phyloP scores from a whole-genome alignment of 805 yeast genomes.

The Maudiozyma bulderi region DNA sequence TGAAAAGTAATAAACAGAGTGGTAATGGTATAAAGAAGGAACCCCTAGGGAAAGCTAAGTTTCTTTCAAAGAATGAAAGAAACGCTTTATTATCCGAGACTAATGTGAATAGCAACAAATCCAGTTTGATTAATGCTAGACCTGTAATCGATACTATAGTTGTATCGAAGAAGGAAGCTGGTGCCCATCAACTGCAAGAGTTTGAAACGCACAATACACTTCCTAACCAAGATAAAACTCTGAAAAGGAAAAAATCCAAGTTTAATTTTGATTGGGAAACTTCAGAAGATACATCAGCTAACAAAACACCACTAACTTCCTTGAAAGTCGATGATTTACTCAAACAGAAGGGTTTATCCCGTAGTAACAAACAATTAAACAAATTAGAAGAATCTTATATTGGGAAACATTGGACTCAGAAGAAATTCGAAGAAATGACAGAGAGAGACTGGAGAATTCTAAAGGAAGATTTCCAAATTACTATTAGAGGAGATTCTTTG shows the following conservation, averaged over 20 bases:
- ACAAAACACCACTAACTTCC: constrained; percentile 35
- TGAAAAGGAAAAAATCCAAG: constrained; percentile 16
- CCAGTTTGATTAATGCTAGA: neutral
- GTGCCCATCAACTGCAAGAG: no score
- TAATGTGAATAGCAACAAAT: neutral
- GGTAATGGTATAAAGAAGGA: constrained; percentile 3
- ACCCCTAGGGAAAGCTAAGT: constrained; percentile 29
- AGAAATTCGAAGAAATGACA: constrained; percentile 55
- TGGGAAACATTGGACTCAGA: constrained; percentile 54
- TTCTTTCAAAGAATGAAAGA: constrained; percentile 40
- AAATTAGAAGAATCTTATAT: constrained; percentile 12
- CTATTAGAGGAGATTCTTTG: constrained; percentile 35
- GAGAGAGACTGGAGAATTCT: constrained; percentile 84
- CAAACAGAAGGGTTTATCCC: neutral
- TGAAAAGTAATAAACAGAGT: constrained; percentile 1
- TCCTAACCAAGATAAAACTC: neutral
- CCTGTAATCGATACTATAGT: neutral
- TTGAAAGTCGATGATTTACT: constrained; percentile 11
- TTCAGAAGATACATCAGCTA: constrained; percentile 53
- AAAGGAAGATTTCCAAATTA: constrained; percentile 65
- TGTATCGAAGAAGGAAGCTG: neutral
- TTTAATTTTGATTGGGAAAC: constrained; percentile 64
- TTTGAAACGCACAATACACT: no score
- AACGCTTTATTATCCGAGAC: constrained; percentile 6
- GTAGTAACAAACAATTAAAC: neutral